Evolutionary conservation across 75 land plant species (phyloP).

Genomic region (Chamaecyparis obtusa): DNA sequence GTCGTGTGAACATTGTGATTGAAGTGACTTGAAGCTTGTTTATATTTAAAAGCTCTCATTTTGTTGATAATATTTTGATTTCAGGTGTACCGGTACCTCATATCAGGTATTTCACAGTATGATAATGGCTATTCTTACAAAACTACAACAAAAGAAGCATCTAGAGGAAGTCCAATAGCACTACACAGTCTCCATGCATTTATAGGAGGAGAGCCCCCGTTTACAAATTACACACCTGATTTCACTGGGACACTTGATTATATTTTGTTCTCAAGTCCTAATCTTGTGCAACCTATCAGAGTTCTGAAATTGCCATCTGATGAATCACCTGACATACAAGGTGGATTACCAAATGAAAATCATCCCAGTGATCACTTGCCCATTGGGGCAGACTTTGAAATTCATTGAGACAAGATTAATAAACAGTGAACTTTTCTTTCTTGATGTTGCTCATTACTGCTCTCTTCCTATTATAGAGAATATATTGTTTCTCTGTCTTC

Average conservation of each 20-base stretch:
- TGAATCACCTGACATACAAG: constrained; percentile 59
- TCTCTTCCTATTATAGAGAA: not conserved
- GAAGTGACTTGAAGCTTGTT: not conserved
- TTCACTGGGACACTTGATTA: constrained; percentile 90
- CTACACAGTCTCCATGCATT: constrained; percentile 65
- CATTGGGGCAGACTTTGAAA: constrained; percentile 79
- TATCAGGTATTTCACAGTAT: constrained; percentile 22
- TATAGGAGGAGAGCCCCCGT: constrained; percentile 69
- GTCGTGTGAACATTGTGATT: not conserved
- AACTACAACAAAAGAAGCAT: constrained; percentile 6
- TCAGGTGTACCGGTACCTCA: constrained; percentile 68
- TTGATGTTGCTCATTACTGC: not conserved
- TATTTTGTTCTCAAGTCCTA: constrained; percentile 61
- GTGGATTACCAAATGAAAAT: constrained; percentile 78
- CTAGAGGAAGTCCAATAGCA: constrained; percentile 37
- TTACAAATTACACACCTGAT: constrained; percentile 86
- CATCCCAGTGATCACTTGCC: constrained; percentile 98
- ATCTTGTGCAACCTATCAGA: constrained; percentile 45
- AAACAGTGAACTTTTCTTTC: not conserved
- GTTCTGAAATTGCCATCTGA: constrained; percentile 61
- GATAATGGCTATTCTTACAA: not conserved
- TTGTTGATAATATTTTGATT: constrained; percentile 2
- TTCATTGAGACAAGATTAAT: constrained; percentile 1
- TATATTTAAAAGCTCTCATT: not conserved
- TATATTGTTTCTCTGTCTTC: not conserved